Evolutionary conservation across 129 eudicot species (phyloP).

Genomic region (Cynara cardunculus): DNA sequence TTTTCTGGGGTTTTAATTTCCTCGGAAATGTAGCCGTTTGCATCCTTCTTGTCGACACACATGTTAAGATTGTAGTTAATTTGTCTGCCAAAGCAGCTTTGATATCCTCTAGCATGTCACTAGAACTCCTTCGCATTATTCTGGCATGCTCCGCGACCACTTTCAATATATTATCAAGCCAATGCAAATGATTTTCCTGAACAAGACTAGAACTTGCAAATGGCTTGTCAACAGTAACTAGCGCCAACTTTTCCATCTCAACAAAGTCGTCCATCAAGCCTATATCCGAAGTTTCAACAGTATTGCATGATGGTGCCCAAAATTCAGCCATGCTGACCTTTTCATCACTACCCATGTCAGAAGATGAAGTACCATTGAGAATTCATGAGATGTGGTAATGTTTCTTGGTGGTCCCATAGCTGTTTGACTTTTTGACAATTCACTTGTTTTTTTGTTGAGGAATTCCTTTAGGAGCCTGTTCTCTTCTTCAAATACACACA

Average conservation of each 20-base stretch:
- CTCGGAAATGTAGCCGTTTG: slow-evolving; percentile 3
- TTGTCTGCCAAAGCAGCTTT: slow-evolving; percentile 32
- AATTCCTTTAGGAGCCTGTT: slow-evolving; percentile 62
- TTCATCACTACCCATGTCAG: slow-evolving; percentile 78
- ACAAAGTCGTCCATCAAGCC: slow-evolving; percentile 86
- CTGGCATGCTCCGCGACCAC: slow-evolving; percentile 30
- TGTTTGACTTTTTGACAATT: slow-evolving; percentile 34
- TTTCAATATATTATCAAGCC: slow-evolving; percentile 34
- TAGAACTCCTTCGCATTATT: slow-evolving; percentile 24
- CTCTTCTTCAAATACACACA: slow-evolving; percentile 62
- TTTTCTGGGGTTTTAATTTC: slow-evolving; percentile 11
- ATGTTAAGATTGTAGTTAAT: background rate
- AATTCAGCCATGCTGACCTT: slow-evolving; percentile 67
- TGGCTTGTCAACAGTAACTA: slow-evolving; percentile 46
- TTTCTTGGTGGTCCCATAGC: background rate
- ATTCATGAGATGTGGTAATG: slow-evolving; percentile 12
- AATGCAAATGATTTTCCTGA: slow-evolving; percentile 16
- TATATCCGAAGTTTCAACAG: slow-evolving; percentile 56
- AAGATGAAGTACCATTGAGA: slow-evolving; percentile 31
- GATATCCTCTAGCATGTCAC: slow-evolving; percentile 36
- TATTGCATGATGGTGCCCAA: slow-evolving; percentile 42
- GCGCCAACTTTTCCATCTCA: slow-evolving; percentile 90
- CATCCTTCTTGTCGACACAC: slow-evolving; percentile 13
- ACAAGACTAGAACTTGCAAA: slow-evolving; percentile 26
- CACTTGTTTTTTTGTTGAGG: slow-evolving; percentile 42